Conservation (phyloP, 768 basidiomycete genomes). For the Hericium rajendrae region DNA sequence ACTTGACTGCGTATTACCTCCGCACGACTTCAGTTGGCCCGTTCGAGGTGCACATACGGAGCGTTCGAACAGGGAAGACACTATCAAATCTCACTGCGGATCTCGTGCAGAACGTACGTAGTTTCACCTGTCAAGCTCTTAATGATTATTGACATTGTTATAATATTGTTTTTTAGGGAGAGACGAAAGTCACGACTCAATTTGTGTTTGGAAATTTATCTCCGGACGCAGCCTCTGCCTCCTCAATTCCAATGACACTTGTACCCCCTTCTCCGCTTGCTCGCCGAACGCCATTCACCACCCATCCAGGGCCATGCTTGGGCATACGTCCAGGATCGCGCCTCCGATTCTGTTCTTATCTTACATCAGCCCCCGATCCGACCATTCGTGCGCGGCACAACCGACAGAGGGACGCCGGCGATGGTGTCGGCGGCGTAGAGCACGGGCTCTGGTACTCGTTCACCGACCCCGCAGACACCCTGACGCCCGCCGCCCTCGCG, state of each 20-base stretch:
- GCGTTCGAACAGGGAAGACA: conserved; percentile 38
- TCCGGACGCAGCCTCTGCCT: background rate
- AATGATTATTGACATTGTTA: no score
- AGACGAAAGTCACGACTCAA: background rate
- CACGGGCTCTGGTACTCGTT: conserved; percentile 55
- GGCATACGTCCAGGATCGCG: background rate
- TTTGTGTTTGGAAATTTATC: background rate
- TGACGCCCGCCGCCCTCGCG: conserved; percentile 39
- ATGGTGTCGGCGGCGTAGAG: conserved; percentile 45
- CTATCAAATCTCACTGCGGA: conserved; percentile 53
- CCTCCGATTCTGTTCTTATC: background rate
- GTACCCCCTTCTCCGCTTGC: background rate
- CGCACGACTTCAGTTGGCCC: conserved; percentile 29
- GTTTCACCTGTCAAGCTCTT: background rate
- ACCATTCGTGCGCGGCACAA: conserved; percentile 14
- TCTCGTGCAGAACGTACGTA: conserved; percentile 43
- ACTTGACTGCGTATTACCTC: conserved; percentile 53
- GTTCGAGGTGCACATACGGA: conserved; percentile 39
- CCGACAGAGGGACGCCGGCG: conserved; percentile 28
- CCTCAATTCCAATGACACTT: background rate
- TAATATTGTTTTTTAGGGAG: background rate
- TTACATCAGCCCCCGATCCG: background rate
- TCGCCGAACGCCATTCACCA: conserved; percentile 2
- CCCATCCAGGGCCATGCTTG: background rate
- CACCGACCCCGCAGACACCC: conserved; percentile 28